These are phyloP conservation scores for Diaporthe longicolla DNA, from an alignment of 2,329 filamentous ascomycete genomes.

Conservation along the genomic window DNA sequence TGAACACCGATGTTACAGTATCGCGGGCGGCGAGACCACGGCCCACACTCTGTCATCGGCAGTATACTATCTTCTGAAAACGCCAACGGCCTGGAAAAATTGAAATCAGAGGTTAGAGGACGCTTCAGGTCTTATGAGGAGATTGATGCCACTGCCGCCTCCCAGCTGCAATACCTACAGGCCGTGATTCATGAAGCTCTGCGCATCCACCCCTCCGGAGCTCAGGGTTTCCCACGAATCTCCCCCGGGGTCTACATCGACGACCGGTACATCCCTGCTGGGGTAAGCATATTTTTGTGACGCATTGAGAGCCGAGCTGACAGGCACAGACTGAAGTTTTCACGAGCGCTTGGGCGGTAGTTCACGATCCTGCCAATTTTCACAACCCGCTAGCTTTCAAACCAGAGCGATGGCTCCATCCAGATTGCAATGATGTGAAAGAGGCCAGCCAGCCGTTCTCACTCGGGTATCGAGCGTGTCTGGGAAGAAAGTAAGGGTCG, in stretches of 20 bases:
- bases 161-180: constrained; percentile 35
- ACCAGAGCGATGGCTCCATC: constrained; percentile 28
- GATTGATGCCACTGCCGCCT: background rate
- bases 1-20: background rate
- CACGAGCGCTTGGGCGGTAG: constrained; percentile 7
- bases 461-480: background rate
- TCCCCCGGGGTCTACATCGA: background rate
- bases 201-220: constrained; percentile 44
- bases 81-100: background rate
- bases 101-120: background rate
- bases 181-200: constrained; percentile 45
- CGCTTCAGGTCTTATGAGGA: background rate
- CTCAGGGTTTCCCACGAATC: constrained; percentile 1
- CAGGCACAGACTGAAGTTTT: constrained; percentile 6
- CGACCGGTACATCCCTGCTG: background rate
- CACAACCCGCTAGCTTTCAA: constrained; percentile 7
- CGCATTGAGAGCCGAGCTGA: background rate
- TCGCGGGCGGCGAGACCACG: constrained; percentile 17
- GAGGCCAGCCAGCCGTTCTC: constrained; percentile 28
- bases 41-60: background rate
- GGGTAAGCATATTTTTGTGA: background rate
- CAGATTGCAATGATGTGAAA: constrained; percentile 8
- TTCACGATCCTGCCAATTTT: constrained; percentile 12
- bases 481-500: background rate
- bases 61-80: constrained; percentile 1